Conservation (phyloP, 2,329 filamentous ascomycete species). For the Ascochyta pisi region DNA sequence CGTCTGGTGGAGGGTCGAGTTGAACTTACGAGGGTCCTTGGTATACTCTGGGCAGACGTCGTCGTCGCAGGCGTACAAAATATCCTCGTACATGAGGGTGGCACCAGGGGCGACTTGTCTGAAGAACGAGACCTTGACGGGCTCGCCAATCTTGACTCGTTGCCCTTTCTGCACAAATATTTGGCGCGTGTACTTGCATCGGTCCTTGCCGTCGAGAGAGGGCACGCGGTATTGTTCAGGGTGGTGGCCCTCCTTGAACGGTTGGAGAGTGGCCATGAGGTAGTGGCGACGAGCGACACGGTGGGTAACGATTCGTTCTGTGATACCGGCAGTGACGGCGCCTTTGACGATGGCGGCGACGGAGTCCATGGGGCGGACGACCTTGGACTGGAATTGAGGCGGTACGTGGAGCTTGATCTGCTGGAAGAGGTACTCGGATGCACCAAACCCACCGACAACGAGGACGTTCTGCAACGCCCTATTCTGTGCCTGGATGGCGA, state of each 20-base stretch:
- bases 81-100: conserved; percentile 99
- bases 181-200: conserved; percentile 97
- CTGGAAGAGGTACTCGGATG: conserved; percentile 98
- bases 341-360: conserved; percentile 98
- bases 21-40: conserved; percentile 92
- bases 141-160: conserved; percentile 98
- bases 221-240: conserved; percentile 98
- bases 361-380: conserved; percentile 97
- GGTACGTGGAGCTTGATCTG: conserved; percentile 99
- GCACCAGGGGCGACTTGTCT: conserved; percentile 95
- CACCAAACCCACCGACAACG: conserved; percentile 97
- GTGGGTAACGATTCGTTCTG: conserved; percentile 93
- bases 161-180: conserved; percentile 99
- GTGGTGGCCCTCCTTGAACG: conserved; percentile 98
- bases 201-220: conserved; percentile 93
- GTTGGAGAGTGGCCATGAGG: conserved; percentile 97
- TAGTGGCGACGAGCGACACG: conserved; percentile 97
- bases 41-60: conserved; percentile 98
- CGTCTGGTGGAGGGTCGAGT: neutral
- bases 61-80: conserved; percentile 95
- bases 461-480: conserved; percentile 92
- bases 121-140: conserved; percentile 99
- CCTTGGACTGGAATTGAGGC: conserved; percentile 97
- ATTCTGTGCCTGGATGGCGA: conserved; percentile 98
- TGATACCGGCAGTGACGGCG: conserved; percentile 96